Evolutionary conservation across 1,284 basidiomycete species (phyloP), one percentile per base, ranked within the genome.

Genomic region (Golubevia sp.): DNA sequence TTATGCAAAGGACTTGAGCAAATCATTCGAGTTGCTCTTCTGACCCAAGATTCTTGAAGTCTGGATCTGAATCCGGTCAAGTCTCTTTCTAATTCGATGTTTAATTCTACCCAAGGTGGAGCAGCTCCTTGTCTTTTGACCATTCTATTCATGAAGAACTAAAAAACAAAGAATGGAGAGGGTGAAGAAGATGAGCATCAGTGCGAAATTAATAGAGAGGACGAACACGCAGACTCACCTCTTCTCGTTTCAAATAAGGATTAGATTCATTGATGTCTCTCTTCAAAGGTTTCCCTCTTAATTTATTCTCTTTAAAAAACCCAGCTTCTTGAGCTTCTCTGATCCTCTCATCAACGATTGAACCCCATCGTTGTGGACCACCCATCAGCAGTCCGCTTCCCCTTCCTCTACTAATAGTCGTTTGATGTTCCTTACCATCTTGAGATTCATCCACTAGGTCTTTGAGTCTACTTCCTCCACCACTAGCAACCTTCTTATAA

Each of bases 41-140:
- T 87, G 4, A 88, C 87, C 90, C 91, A 93, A 0, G 66, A 88
- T 84, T 61, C 86, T 85, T 53, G 67, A 1, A 94, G 84, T 2
- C 89, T 86, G 23, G 86, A 85, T 1, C 92, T 88, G 84, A 94
- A 94, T 0, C 88, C 85, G 2, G 71, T 74, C 3, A 91, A 80
- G 0, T 90, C 87, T 1, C 83, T 79, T 59, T 91, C 89, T 34
- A 91, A 83, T 63, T 88, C 88, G 86, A 67, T 86, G 83, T 94
- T 93, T 34, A 94, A 76, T 83, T 95, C 93, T 2, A 96, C 90
- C 92, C 92, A 96, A 2, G 92, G 91, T n/a, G 93, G 94, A 0
- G 90, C 88, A 1, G 91, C 92, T 15, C 91, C 92, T 74, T 94
- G 92, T 48, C 89, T 86, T 74, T 93, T 91, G 20, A 96, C 88